Percentiles rank a stretch among this genome's conserved stretches.
Conservation (phyloP, 768 basidiomycete species). For the Leccinum broughii region DNA sequence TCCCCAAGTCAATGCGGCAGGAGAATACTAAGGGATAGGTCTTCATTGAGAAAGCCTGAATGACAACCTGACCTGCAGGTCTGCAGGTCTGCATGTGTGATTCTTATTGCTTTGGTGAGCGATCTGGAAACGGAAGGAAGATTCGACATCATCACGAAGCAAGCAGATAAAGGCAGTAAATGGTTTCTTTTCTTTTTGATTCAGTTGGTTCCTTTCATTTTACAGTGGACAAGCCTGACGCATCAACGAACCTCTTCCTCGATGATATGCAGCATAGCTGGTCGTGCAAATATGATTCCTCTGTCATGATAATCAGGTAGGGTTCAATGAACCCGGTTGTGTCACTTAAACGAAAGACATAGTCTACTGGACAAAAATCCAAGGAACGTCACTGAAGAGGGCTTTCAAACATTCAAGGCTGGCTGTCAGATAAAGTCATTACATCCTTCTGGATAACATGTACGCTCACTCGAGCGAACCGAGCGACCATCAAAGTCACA, state of each 20-base stretch:
- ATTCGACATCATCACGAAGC: slow-evolving; percentile 39
- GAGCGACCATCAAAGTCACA: slow-evolving; percentile 26
- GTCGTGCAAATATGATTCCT: slow-evolving; percentile 40
- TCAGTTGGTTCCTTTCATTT: slow-evolving; percentile 3
- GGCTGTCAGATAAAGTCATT: slow-evolving; percentile 32
- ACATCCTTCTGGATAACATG: neutral
- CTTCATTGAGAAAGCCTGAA: slow-evolving; percentile 20
- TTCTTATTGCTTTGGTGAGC: slow-evolving; percentile 15
- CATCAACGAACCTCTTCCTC: slow-evolving; percentile 31
- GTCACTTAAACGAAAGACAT: neutral
- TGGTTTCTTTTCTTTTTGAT: slow-evolving; percentile 20
- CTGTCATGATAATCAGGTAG: slow-evolving; percentile 12
- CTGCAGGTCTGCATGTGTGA: slow-evolving; percentile 17
- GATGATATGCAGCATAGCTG: slow-evolving; percentile 34
- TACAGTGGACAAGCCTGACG: neutral
- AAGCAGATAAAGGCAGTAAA: slow-evolving; percentile 44
- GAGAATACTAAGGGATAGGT: neutral
- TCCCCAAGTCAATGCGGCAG: slow-evolving; percentile 5
- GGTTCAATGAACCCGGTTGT: too few species aligned
- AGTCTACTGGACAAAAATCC: neutral
- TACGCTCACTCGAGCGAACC: neutral
- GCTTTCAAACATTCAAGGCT: slow-evolving; percentile 11
- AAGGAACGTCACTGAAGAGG: too few species aligned
- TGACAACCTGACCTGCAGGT: slow-evolving; percentile 11
- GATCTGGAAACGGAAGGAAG: slow-evolving; percentile 10